phyloP scores from a whole-genome alignment of 225 moss, liverwort and hornwort genomes.

The Bryoerythrophyllum caledonicum region DNA sequence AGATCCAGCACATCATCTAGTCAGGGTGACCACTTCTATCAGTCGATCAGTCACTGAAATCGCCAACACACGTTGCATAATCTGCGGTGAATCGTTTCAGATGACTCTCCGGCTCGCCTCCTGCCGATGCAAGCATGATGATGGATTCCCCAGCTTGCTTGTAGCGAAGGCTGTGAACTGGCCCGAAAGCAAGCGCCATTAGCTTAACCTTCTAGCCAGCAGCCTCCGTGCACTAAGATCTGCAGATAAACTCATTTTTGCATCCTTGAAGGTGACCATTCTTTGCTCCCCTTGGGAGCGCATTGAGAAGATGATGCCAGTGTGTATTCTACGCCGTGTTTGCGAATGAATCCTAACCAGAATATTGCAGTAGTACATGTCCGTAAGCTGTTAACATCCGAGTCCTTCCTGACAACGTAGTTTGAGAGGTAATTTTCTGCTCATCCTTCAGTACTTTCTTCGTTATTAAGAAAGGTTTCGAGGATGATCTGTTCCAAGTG shows the following conservation, averaged over 20 bases:
- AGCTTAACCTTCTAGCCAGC: not conserved
- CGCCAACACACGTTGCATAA: not conserved
- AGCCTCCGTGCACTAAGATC: slow-evolving; percentile 15
- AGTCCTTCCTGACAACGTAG: not conserved
- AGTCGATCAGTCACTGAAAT: not conserved
- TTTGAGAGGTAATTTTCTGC: not conserved
- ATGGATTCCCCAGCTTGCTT: not conserved
- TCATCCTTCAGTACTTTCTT: not conserved
- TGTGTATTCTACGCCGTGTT: slow-evolving; percentile 36
- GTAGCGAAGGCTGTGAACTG: slow-evolving; percentile 8
- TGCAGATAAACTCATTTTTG: slow-evolving; percentile 19
- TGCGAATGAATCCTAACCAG: slow-evolving; percentile 7
- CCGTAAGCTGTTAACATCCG: not conserved
- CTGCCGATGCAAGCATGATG: slow-evolving; percentile 1
- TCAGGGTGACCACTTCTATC: no score
- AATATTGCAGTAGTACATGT: slow-evolving; percentile 10
- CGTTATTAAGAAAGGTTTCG: no score
- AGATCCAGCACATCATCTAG: slow-evolving; percentile 39
- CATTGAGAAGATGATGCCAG: slow-evolving; percentile 22
- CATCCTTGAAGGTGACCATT: slow-evolving; percentile 18
- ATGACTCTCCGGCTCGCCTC: not conserved
- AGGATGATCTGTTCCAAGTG: not conserved
- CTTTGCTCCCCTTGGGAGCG: slow-evolving; percentile 26
- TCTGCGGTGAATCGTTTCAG: not conserved
- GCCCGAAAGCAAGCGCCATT: not conserved